These are phyloP conservation scores for Phytophthora ramorum DNA, from an alignment of 352 stramenopile genomes.

Conservation along the genomic window DNA sequence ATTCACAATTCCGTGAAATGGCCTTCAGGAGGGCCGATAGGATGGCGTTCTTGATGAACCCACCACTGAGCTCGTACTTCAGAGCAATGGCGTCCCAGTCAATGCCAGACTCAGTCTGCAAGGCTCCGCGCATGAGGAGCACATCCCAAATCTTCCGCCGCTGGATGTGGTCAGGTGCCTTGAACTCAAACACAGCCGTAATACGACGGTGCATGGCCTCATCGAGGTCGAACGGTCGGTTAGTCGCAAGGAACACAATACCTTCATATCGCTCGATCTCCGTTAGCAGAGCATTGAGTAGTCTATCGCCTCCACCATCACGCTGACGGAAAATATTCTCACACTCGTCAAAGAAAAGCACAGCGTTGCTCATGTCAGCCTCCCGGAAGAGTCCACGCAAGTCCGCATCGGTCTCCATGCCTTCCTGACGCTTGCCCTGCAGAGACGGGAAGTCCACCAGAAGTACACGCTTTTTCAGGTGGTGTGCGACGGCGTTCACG, in stretches of 20 bases:
- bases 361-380: constrained; percentile 90
- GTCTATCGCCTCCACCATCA: constrained; percentile 76
- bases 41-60: constrained; percentile 93
- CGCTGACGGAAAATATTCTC: constrained; percentile 90
- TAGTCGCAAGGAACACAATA: constrained; percentile 91
- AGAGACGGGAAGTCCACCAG: constrained; percentile 90
- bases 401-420: constrained; percentile 80
- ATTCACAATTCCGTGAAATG: constrained; percentile 62
- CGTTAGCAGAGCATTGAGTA: constrained; percentile 86
- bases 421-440: constrained; percentile 81
- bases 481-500: constrained; percentile 86
- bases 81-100: constrained; percentile 86
- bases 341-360: constrained; percentile 92
- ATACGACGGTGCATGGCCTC: constrained; percentile 92
- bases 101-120: constrained; percentile 69
- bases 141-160: constrained; percentile 88
- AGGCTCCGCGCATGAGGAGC: constrained; percentile 51
- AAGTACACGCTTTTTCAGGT: constrained; percentile 88
- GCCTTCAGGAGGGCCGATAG: constrained; percentile 83
- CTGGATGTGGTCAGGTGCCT: constrained; percentile 84
- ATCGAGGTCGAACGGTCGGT: constrained; percentile 89
- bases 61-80: constrained; percentile 90
- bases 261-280: constrained; percentile 91
- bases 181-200: constrained; percentile 90
- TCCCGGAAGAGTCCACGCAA: constrained; percentile 87